These are phyloP conservation scores for Fusarium penzigii DNA, from an alignment of 2,329 filamentous ascomycete genomes.

Conservation along the genomic window DNA sequence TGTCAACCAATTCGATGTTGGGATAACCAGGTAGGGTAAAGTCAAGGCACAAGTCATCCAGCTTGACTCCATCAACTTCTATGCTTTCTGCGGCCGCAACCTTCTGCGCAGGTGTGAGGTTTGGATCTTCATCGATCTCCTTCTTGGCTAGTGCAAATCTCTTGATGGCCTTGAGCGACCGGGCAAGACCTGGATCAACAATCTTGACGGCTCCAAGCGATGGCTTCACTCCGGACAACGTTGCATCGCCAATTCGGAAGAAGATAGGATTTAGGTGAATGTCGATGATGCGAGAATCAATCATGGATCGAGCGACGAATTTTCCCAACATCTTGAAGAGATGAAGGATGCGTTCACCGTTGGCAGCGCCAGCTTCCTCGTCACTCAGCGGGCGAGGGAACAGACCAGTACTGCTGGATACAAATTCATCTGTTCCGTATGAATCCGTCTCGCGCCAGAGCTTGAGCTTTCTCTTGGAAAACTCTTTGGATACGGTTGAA, in stretches of 20 bases:
- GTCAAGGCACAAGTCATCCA: conserved; percentile 89
- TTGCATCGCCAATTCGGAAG: conserved; percentile 84
- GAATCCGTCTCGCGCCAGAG: conserved; percentile 93
- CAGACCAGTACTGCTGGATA: conserved; percentile 79
- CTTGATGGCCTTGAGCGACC: conserved; percentile 83
- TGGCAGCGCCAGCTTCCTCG: conserved; percentile 70
- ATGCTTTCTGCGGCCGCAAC: conserved; percentile 68
- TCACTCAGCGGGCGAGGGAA: conserved; percentile 91
- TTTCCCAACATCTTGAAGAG: conserved; percentile 94
- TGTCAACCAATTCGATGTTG: conserved; percentile 75
- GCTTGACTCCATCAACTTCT: conserved; percentile 69
- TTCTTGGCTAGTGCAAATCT: conserved; percentile 84
- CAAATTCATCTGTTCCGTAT: conserved; percentile 72
- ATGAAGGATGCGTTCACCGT: conserved; percentile 84
- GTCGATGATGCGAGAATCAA: conserved; percentile 96
- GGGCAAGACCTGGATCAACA: conserved; percentile 83
- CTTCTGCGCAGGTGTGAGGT: conserved; percentile 69
- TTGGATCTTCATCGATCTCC: conserved; percentile 71
- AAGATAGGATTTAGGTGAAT: conserved; percentile 97
- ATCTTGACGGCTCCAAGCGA: conserved; percentile 87
- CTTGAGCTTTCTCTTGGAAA: conserved; percentile 95
- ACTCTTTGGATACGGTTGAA: conserved; percentile 94
- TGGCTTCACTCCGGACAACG: conserved; percentile 65
- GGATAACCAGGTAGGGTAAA: conserved; percentile 94
- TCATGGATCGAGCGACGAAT: conserved; percentile 96